Conservation (phyloP, 768 basidiomycete species). For the Mycena filopes region DNA sequence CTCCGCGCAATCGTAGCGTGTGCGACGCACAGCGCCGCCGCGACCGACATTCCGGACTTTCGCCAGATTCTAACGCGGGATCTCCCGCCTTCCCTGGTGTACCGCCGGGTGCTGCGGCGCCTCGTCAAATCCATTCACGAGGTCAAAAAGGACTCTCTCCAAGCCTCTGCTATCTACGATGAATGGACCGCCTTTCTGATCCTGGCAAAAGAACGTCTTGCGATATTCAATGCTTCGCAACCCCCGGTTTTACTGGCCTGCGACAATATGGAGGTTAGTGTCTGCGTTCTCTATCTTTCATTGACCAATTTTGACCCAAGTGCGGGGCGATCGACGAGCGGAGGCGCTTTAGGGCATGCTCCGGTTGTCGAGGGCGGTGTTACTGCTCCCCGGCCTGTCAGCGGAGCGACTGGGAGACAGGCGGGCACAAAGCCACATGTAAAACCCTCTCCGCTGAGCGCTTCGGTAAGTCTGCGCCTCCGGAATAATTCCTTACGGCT, state of each 20-base stretch:
- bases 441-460: not conserved
- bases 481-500: not conserved
- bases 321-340: not conserved
- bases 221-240: not conserved
- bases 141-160: not conserved
- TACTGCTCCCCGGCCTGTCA: constrained; percentile 15
- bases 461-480: not conserved
- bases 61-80: not conserved
- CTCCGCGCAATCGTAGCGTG: constrained; percentile 10
- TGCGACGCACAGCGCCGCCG: not conserved
- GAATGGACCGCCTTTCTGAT: constrained; percentile 12
- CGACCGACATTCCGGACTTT: not conserved
- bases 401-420: constrained; percentile 2
- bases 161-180: not conserved
- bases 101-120: not conserved
- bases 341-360: not conserved
- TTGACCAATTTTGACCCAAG: not conserved
- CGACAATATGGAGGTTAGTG: not conserved
- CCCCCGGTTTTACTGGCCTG: not conserved
- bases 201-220: constrained; percentile 6
- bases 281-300: not conserved
- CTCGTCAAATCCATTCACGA: not conserved
- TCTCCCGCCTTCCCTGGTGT: constrained; percentile 1
- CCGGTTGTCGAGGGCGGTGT: not conserved
- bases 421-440: constrained; percentile 1